Evolutionary conservation across 495 filamentous ascomycete genomes (phyloP), one percentile per base, ranked within the genome.

Genomic region (Aspergillus homomorphus): DNA sequence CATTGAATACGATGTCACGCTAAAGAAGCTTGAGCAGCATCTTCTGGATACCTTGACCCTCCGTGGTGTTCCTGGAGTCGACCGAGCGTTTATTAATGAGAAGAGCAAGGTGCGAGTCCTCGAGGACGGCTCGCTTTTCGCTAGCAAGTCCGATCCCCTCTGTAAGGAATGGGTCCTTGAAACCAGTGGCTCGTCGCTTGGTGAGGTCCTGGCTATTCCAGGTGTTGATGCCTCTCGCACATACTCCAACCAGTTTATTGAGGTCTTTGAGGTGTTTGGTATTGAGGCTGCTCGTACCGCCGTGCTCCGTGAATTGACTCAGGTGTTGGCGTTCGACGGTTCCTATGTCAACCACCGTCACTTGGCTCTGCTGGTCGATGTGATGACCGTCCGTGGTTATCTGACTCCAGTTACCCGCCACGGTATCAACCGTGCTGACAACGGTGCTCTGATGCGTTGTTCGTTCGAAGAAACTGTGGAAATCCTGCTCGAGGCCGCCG

Each of bases 401-500:
- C 81, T 99, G 62, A 96, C 96, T 71, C 92, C 94, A 6, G 92
- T 98, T 54, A 98, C 94, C 56, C 91, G 94, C 72, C 95, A 98
- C 61, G 94, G 94, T 77, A 99, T 99, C 74, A 99, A 99, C 75
- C 85, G 95, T 62, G 89, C 91, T 14, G 95, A 99, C 65, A 99
- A 95, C 49, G 94, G 94, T 78, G 94, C 94, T 1, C 79, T 99
- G 66, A 99, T 99, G 94, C 87, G 94, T 69, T 99, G 94, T 80
- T 99, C 94, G 9, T 99, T 99, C 75, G 94, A 99, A 76, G 95
- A 99, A 66, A 99, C 94, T 0, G 94, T 99, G 30, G 94, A 99
- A 69, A 99, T 99, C 76, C 78, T 99, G 23, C 82, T 97, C 26
- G 94, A 99, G 58, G 94, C 94, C 41, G 94, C 94, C 43, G 90